Percentiles rank a stretch among this genome's conserved stretches.
phyloP scores from a whole-genome alignment of 371 early-diverging fungal genomes.

The Syncephalastrum racemosum region DNA sequence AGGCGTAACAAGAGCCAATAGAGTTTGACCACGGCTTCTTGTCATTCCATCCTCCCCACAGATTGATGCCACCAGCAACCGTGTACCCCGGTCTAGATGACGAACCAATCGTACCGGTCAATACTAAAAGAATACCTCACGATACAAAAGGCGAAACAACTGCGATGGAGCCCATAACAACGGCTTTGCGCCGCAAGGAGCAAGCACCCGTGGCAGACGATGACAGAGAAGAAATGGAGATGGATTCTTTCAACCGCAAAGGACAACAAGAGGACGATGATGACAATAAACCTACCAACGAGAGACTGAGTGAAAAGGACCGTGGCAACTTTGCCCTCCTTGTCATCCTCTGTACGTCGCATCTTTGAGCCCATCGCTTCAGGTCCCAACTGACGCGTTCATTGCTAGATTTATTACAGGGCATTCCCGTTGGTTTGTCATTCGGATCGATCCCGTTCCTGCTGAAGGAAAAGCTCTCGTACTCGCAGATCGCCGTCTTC shows the following conservation, averaged over 20 bases:
- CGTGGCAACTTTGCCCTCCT: constrained; percentile 66
- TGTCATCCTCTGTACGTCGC: constrained; percentile 65
- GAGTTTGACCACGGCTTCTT: no score
- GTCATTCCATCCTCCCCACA: no score
- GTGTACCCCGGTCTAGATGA: constrained; percentile 37
- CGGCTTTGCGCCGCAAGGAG: constrained; percentile 33
- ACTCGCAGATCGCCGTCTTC: constrained; percentile 90
- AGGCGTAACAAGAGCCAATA: no score
- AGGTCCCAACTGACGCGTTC: background rate
- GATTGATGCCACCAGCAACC: constrained; percentile 34
- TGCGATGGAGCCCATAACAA: constrained; percentile 38
- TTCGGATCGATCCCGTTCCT: constrained; percentile 93
- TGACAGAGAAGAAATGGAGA: constrained; percentile 39
- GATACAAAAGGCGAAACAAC: constrained; percentile 14
- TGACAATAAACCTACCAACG: background rate
- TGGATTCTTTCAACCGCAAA: constrained; percentile 19
- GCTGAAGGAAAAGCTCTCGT: constrained; percentile 88
- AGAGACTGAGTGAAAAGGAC: constrained; percentile 44
- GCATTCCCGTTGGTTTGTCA: constrained; percentile 90
- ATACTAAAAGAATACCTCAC: constrained; percentile 1
- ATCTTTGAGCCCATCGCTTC: constrained; percentile 3
- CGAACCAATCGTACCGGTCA: constrained; percentile 32
- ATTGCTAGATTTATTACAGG: constrained; percentile 83
- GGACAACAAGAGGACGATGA: constrained; percentile 9
- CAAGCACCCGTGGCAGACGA: constrained; percentile 16